Evolutionary conservation across 176 grass and related monocot genomes (phyloP).

Genomic region (Tillandsia leiboldiana): DNA sequence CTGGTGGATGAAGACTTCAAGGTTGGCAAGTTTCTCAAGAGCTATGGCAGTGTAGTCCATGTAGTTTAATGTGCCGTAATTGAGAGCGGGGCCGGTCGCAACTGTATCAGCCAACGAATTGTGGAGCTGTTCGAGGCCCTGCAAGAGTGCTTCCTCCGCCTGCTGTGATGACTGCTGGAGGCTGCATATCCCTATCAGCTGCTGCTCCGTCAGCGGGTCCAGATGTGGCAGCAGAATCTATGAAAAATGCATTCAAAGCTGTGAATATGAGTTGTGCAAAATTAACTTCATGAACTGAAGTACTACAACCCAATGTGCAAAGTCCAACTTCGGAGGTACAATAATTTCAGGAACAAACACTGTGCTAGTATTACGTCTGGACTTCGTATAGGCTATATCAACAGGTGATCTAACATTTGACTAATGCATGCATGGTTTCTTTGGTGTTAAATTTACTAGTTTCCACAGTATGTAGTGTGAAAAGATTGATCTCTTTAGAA

Average conservation of each 20-base stretch:
- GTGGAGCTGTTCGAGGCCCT: slow-evolving; percentile 3
- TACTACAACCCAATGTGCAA: no score
- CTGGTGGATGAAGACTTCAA: slow-evolving; percentile 77
- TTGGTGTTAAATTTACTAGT: no score
- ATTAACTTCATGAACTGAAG: no score
- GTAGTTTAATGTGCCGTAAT: slow-evolving; percentile 34
- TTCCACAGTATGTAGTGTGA: no score
- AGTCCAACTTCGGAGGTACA: no score
- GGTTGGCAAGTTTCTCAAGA: slow-evolving; percentile 55
- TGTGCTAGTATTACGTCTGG: no score
- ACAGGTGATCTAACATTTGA: no score
- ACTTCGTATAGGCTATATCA: no score
- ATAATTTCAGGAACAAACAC: no score
- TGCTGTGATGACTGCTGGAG: slow-evolving; percentile 9
- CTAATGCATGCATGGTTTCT: no score
- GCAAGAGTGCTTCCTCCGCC: slow-evolving; percentile 7
- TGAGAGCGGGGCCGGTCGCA: slow-evolving; percentile 40
- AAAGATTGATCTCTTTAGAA: no score
- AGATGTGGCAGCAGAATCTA: slow-evolving; percentile 4
- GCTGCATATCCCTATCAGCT: slow-evolving; percentile 2
- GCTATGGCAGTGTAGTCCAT: slow-evolving; percentile 57
- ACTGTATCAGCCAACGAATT: slow-evolving; percentile 1
- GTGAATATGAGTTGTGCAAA: no score
- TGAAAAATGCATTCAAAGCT: background rate
- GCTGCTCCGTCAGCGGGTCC: slow-evolving; percentile 8